Conservation (phyloP, 495 filamentous ascomycete genomes). For the Trichoderma asperelloides region DNA sequence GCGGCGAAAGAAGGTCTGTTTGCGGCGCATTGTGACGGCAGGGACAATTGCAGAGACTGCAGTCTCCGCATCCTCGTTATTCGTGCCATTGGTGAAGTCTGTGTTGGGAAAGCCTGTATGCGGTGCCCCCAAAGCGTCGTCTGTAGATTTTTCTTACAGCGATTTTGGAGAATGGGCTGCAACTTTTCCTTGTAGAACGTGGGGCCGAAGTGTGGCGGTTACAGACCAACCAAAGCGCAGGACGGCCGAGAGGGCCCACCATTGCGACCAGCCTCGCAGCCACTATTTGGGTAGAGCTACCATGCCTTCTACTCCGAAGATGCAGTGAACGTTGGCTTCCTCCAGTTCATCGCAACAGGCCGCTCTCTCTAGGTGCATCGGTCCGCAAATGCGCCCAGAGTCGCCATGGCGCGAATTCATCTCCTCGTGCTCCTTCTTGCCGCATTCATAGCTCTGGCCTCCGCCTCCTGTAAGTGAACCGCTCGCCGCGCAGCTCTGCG, state of each 20-base stretch:
- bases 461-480: neutral
- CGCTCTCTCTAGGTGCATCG: neutral
- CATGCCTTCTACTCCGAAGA: neutral
- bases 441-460: conserved; percentile 1
- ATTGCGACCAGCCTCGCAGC: neutral
- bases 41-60: neutral
- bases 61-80: conserved; percentile 8
- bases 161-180: neutral
- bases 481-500: neutral
- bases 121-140: neutral
- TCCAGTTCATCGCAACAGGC: neutral
- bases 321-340: neutral
- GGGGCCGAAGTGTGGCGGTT: neutral
- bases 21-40: neutral
- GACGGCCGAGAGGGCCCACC: neutral
- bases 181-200: neutral
- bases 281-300: neutral
- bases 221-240: neutral
- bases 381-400: neutral
- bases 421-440: conserved; percentile 1
- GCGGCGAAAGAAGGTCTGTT: neutral
- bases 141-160: neutral
- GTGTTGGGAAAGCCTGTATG: neutral
- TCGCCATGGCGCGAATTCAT: conserved; percentile 7
- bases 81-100: conserved; percentile 6